These are phyloP conservation scores for Trapa bicornis DNA, from an alignment of 345 rosid genomes.

Conservation along the genomic window DNA sequence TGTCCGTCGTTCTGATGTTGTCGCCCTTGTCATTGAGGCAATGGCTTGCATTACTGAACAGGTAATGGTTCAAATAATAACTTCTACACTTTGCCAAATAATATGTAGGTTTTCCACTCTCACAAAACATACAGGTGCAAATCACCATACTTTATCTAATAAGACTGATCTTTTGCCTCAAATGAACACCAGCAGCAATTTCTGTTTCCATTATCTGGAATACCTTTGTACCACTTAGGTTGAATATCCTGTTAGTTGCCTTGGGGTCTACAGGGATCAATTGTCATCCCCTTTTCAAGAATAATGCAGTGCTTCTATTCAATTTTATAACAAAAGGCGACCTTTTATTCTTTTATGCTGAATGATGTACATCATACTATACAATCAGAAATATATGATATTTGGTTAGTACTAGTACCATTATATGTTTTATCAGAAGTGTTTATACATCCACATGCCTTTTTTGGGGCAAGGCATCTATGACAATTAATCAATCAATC, in stretches of 20 bases:
- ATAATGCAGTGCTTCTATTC: background rate
- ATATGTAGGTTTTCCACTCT: background rate
- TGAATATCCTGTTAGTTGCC: background rate
- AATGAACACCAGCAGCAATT: too few species aligned
- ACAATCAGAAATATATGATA: background rate
- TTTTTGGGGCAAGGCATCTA: too few species aligned
- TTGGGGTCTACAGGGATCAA: background rate
- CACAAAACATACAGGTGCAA: background rate
- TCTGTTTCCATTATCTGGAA: too few species aligned
- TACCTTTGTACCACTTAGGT: background rate
- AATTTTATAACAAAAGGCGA: background rate
- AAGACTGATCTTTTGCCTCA: background rate
- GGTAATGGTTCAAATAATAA: conserved; percentile 27
- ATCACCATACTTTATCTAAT: background rate
- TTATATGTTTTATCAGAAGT: background rate
- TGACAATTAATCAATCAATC: background rate
- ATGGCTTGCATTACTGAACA: conserved; percentile 94
- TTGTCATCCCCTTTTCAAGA: background rate
- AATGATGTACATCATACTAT: background rate
- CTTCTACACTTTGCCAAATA: background rate
- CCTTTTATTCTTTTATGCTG: background rate
- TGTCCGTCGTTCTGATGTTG: conserved; percentile 86
- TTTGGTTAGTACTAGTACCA: background rate
- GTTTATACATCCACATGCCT: too few species aligned
- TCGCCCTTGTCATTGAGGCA: conserved; percentile 94